Base-by-base conservation (phyloP, 306 rosid species). In the Leucaena leucocephala region DNA sequence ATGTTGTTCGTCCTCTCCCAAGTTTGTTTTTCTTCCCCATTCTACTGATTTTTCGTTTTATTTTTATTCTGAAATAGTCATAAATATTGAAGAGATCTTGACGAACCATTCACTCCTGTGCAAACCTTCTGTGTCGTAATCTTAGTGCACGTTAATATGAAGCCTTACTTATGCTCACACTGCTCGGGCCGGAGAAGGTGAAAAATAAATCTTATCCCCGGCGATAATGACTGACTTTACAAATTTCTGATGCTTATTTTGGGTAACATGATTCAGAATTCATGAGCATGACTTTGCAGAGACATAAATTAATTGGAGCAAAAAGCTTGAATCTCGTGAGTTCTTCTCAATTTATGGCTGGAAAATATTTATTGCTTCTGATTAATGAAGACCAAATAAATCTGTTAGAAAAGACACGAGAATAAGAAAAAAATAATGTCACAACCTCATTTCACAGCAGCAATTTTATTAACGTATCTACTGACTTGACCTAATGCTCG, bases 21-120 rank as follows among this genome's bases (percentile, higher is more conserved):
- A 58, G 92, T 89, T 10, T 77, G 87, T 70, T 68, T 17, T 70
- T 68, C 21, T 80, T 35, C 55, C 50, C 36, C 40, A 10, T 73
- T 64, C 76, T 63, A 19, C 3, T 34, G 55, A 27, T 27, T 67
- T 39, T 35, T 82, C 13, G n/a, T n/a, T n/a, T n/a, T n/a, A n/a
- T 7, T 8, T 52, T 33, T 14, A 35, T 14, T 36, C 68, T 35
- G 21, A 22, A 35, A 6, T 12, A 17, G 4, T 54, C 34, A n/a
- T 16, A 8, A 16, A 17, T 65, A 7, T 17, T 40, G n/a, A 38
- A 36, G 44, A 64, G 21, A 16, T 64, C 38, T 27, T 27, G 5
- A 8, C 40, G 34, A 36, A 35, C 27, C 17, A 4, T 42, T 72
- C 45, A 16, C 57, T 42, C 40, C 17, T 46, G 12, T 81, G 9